Percentiles rank a stretch among this genome's conserved stretches.
Evolutionary conservation across 2,329 filamentous ascomycete species (phyloP).

Genomic region (Ophiostoma novo-ulmi): DNA sequence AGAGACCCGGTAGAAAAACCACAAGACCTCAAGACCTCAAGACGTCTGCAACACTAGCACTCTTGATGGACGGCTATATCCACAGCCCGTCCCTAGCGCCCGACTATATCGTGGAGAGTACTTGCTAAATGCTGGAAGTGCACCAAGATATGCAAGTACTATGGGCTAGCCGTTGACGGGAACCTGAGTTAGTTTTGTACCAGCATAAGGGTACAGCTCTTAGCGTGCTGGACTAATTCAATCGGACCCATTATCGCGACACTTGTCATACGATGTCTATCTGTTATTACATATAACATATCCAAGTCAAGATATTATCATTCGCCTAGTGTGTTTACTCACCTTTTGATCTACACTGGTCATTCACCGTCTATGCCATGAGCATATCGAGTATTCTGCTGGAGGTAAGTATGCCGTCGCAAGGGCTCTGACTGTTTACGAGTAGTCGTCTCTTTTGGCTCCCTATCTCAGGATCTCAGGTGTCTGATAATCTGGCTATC

Average conservation of each 20-base stretch:
- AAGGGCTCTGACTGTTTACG: background rate
- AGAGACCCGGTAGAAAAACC: background rate
- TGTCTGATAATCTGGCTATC: background rate
- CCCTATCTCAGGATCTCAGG: background rate
- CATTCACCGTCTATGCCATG: background rate
- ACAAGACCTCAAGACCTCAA: background rate
- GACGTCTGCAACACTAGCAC: background rate
- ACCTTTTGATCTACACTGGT: background rate
- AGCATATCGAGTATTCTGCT: background rate
- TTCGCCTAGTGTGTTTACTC: background rate
- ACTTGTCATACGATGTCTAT: constrained; percentile 6
- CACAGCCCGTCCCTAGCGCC: constrained; percentile 4
- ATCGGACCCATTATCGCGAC: constrained; percentile 1
- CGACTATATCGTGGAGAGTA: background rate
- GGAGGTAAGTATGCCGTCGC: background rate
- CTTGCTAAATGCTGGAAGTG: background rate
- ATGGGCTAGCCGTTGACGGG: background rate
- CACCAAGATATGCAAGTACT: background rate
- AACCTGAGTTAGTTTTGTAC: background rate
- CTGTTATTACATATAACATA: background rate
- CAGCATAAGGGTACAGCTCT: background rate
- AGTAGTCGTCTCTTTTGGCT: background rate
- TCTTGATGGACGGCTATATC: constrained; percentile 1
- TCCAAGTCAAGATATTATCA: background rate
- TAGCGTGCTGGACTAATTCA: constrained; percentile 5